Percentiles rank a stretch among this genome's conserved stretches.
phyloP scores from a whole-genome alignment of 257 asterid genomes.

The Nicotiana undulata region DNA sequence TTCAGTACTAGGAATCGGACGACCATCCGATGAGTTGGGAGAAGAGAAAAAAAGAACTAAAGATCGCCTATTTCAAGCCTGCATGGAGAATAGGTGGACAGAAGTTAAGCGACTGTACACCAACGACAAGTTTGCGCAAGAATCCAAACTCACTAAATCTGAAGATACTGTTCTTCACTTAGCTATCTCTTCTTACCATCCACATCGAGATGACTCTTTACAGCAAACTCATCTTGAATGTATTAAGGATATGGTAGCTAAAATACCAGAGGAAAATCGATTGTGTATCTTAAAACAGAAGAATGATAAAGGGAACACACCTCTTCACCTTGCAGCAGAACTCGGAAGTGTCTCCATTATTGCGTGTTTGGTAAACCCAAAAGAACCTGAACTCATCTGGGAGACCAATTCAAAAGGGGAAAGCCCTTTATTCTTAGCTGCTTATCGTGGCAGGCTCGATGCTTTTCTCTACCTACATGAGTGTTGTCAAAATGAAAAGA shows the following conservation, averaged over 20 bases:
- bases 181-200: constrained; percentile 32
- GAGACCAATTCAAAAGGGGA: constrained; percentile 24
- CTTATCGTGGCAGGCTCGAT: constrained; percentile 24
- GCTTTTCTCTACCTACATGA: constrained; percentile 21
- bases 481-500: neutral
- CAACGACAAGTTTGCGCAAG: neutral
- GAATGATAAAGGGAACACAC: constrained; percentile 35
- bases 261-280: neutral
- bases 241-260: constrained; percentile 12
- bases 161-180: constrained; percentile 45
- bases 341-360: constrained; percentile 23
- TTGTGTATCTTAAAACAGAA: neutral
- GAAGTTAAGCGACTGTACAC: constrained; percentile 6
- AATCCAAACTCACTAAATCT: constrained; percentile 27
- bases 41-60: neutral
- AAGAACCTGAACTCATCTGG: constrained; percentile 6
- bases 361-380: constrained; percentile 1
- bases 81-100: constrained; percentile 33
- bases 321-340: constrained; percentile 46
- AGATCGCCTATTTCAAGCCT: constrained; percentile 12
- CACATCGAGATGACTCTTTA: neutral
- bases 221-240: neutral
- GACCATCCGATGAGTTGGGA: neutral
- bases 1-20: neutral
- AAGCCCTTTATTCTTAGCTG: constrained; percentile 43